Evolutionary conservation across 805 yeast species (phyloP), one percentile per base, ranked within the genome.

Genomic region (Tetrapisispora phaffii): DNA sequence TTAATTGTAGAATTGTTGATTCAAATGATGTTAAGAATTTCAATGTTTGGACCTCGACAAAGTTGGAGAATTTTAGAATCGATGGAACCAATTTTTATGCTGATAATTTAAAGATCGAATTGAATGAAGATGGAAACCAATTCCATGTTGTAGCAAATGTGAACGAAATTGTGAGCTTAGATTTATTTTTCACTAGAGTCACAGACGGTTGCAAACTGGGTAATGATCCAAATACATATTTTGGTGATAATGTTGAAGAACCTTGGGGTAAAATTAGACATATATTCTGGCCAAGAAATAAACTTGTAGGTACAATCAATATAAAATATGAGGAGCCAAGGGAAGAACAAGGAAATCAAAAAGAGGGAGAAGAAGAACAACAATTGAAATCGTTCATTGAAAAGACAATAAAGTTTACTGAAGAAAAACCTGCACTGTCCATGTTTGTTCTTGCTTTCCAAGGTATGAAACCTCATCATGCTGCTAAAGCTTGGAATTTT

Each of bases 181-280:
- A 89, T 58, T 66, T 93, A 50, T 68, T 59, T 26, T 67, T 89
- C 55, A 72, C 71, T 24, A 75, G 79, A 52, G 60, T 76, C 43
- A 81, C 81, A 13, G 83, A 85, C 13, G 95, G 96, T 39, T 82
- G 89, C 55, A 86, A 88, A 66, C 83, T 90, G 55, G 98, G 97
- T 57, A 73, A 76, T 42, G 86, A 89, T 60, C 97, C 97, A 52
- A 68, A 75, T 39, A 83, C 96, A 13, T 73, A 75, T 52, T 93
- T 88, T 62, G 98, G 98, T 51, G 86, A 86, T 35, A 87, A 89
- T 59, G 57, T 74, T 15, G 74, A 72, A 32, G 78, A 84, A 49
- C 97, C 97, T 29, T 93, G 98, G 98, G 98, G 98, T 15, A 73
- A 84, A 8, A 89, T 93, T 96, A 80, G 97, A 65, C 98, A 93